Evolutionary conservation across 352 stramenopile genomes (phyloP).

Genomic region (Phytophthora sojae): DNA sequence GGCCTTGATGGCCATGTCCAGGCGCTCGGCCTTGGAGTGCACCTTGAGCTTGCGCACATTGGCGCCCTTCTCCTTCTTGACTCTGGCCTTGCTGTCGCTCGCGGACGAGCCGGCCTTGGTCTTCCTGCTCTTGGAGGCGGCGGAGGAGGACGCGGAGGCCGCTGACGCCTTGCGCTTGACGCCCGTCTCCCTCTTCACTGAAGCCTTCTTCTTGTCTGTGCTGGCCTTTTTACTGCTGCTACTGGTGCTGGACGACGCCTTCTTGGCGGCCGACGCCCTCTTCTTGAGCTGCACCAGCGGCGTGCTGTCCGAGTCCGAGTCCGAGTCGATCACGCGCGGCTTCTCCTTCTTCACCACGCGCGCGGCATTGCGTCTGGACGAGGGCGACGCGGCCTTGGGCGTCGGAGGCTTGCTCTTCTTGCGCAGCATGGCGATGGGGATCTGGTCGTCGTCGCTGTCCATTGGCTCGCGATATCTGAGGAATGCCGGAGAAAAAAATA

Average conservation of each 20-base stretch:
- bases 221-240: conserved; percentile 22
- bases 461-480: conserved; percentile 23
- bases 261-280: conserved; percentile 62
- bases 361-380: conserved; percentile 2
- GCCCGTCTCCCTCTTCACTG: conserved; percentile 60
- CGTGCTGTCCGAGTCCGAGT: conserved; percentile 83
- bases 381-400: conserved; percentile 29
- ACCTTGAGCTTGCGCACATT: conserved; percentile 93
- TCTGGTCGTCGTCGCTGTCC: conserved; percentile 81
- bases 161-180: conserved; percentile 64
- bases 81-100: conserved; percentile 42
- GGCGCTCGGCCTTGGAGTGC: conserved; percentile 93
- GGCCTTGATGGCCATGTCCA: conserved; percentile 98
- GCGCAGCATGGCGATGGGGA: conserved; percentile 77
- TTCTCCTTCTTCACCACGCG: conserved; percentile 43
- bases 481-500: not conserved
- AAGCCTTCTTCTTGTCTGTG: conserved; percentile 35
- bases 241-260: conserved; percentile 9
- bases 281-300: conserved; percentile 89
- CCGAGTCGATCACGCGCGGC: conserved; percentile 46
- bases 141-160: conserved; percentile 27
- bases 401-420: conserved; percentile 52
- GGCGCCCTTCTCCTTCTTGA: conserved; percentile 56
- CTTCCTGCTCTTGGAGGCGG: conserved; percentile 55
- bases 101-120: conserved; percentile 33